phyloP scores from a whole-genome alignment of 495 filamentous ascomycete genomes.

The Penicillium pulvis region DNA sequence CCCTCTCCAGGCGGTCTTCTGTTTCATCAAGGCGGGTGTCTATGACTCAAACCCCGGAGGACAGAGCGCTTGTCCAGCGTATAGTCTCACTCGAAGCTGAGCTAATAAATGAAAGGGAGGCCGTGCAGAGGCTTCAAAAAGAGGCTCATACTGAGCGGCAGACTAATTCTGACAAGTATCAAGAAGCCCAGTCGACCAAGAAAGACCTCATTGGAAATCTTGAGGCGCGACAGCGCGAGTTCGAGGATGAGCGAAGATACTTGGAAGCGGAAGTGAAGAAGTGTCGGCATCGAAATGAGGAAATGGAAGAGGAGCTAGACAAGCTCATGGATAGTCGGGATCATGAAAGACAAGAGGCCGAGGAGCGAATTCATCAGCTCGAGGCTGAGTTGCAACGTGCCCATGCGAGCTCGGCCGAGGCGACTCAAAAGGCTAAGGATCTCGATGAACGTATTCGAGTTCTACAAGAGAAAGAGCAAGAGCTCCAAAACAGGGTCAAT shows the following conservation, averaged over 20 bases:
- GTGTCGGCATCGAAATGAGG: slow-evolving; percentile 75
- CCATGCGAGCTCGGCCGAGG: slow-evolving; percentile 56
- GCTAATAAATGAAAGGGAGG: slow-evolving; percentile 65
- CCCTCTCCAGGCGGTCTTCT: slow-evolving; percentile 62
- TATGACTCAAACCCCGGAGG: slow-evolving; percentile 64
- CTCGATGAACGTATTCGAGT: slow-evolving; percentile 29
- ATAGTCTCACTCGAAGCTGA: slow-evolving; percentile 83
- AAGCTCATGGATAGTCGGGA: slow-evolving; percentile 79
- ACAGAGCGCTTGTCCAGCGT: slow-evolving; percentile 65
- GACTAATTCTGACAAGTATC: slow-evolving; percentile 66
- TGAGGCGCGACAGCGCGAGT: slow-evolving; percentile 86
- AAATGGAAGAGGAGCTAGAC: slow-evolving; percentile 88
- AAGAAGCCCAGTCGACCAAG: slow-evolving; percentile 88
- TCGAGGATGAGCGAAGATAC: slow-evolving; percentile 76
- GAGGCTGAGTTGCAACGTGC: slow-evolving; percentile 69
- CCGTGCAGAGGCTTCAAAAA: slow-evolving; percentile 55
- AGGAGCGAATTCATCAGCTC: slow-evolving; percentile 68
- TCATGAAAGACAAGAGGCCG: slow-evolving; percentile 68
- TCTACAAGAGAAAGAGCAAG: slow-evolving; percentile 13
- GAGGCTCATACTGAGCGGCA: slow-evolving; percentile 67
- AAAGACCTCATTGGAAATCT: slow-evolving; percentile 93
- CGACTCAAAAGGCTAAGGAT: slow-evolving; percentile 56
- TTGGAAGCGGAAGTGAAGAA: slow-evolving; percentile 77
- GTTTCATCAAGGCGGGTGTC: slow-evolving; percentile 68
- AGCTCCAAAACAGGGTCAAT: slow-evolving; percentile 41